Evolutionary conservation across 495 filamentous ascomycete genomes (phyloP).

Genomic region (Podospora conica): DNA sequence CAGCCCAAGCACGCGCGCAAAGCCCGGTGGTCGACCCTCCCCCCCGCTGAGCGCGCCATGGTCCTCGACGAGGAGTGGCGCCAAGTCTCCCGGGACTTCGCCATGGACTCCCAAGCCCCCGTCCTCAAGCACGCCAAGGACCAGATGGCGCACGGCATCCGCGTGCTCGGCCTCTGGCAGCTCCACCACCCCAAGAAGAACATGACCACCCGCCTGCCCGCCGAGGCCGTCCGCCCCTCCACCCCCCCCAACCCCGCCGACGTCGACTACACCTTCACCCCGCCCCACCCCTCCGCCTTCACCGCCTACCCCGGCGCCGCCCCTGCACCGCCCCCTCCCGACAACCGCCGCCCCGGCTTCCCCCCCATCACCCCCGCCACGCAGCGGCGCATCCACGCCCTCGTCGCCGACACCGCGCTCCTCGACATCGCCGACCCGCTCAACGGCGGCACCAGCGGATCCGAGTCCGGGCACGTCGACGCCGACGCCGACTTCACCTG

Average conservation of each 20-base stretch:
- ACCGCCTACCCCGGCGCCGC: too few species aligned
- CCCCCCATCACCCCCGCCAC: background rate
- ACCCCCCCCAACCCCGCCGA: background rate
- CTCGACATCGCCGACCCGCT: background rate
- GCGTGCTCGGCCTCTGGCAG: background rate
- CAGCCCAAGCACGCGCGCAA: conserved; percentile 31
- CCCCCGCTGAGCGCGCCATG: conserved; percentile 18
- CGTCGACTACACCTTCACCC: background rate
- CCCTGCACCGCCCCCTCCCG: background rate
- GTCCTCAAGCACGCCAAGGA: background rate
- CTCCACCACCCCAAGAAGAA: background rate
- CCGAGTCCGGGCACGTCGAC: background rate
- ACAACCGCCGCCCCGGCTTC: too few species aligned
- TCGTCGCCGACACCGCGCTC: background rate
- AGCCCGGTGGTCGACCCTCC: conserved; percentile 26
- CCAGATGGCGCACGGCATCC: background rate
- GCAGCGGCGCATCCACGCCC: background rate
- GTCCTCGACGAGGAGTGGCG: conserved; percentile 21
- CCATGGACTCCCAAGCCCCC: background rate
- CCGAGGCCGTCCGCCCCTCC: background rate
- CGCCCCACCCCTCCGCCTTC: too few species aligned
- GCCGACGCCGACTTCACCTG: background rate
- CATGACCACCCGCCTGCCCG: background rate
- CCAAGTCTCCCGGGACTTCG: conserved; percentile 3
- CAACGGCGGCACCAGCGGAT: background rate